phyloP scores from a whole-genome alignment of 108 stramenopile genomes.

The Hondaea fermentalgiana region DNA sequence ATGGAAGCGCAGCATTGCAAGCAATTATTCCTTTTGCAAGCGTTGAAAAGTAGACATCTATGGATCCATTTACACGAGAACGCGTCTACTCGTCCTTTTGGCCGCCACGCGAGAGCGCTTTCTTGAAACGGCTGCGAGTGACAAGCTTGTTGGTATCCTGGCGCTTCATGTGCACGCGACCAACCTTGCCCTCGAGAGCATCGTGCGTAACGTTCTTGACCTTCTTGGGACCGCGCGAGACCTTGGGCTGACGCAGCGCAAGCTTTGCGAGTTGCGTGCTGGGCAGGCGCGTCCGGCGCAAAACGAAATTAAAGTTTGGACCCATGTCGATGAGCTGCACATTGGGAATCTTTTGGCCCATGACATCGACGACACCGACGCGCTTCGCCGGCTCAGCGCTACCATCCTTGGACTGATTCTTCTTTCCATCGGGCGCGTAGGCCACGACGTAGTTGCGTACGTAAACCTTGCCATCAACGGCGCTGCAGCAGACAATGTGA shows the following conservation, averaged over 20 bases:
- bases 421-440: slow-evolving; percentile 29
- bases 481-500: slow-evolving; percentile 71
- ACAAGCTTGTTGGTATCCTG: slow-evolving; percentile 79
- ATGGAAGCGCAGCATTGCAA: no score
- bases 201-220: slow-evolving; percentile 73
- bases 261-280: slow-evolving; percentile 81
- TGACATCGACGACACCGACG: background rate
- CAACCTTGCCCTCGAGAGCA: slow-evolving; percentile 87
- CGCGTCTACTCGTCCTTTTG: no score
- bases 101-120: background rate
- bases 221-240: slow-evolving; percentile 72
- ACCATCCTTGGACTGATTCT: slow-evolving; percentile 72
- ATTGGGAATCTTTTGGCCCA: slow-evolving; percentile 66
- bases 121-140: slow-evolving; percentile 47
- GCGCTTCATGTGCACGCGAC: slow-evolving; percentile 84
- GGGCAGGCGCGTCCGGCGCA: slow-evolving; percentile 82
- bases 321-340: slow-evolving; percentile 80
- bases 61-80: no score
- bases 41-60: no score
- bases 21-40: no score
- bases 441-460: slow-evolving; percentile 34
- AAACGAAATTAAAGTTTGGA: slow-evolving; percentile 76
- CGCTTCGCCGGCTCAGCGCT: slow-evolving; percentile 74
- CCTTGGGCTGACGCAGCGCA: slow-evolving; percentile 64
- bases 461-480: slow-evolving; percentile 25